Evolutionary conservation across 1,139 yeast genomes (phyloP), one percentile per base, ranked within the genome.

Genomic region (Nakaseomyces bracarensis): DNA sequence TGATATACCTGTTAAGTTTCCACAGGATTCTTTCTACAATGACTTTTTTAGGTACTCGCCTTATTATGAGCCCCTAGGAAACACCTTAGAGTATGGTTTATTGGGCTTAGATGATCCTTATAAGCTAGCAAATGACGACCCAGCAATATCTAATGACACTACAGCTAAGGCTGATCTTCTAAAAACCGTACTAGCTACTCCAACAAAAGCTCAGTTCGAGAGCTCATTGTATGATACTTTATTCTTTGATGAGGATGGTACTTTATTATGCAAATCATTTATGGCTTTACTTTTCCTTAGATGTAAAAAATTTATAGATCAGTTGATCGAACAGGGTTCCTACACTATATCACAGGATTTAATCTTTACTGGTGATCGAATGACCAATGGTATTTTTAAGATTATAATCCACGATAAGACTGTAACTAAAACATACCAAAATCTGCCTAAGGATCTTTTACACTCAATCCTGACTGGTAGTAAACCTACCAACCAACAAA

Each of bases 41-140:
- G 83, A 80, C 51, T 65, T 80, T 49, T 68, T 67, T 6, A 64
- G 62, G 38, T 63, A 79, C 36, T 77, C 83, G 19, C 74, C 76
- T 0, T 43, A 31, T n/a, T 33, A 33, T 16, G 7, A 33, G 14
- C 16, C 25, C 6, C 1, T 21, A 6, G 36, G 26, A 5, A 21
- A 33, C 18, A 33, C 26, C 10, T 20, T 13, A 4, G 3, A 20
- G 10, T 33, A 13, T 20, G 36, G 36, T n/a, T 8, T 21, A 20
- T 33, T 33, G n/a, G 18, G 16, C 9, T 11, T 20, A 8, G 3
- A 4, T 6, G 22, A 18, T 16, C 20, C 16, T 6, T 9, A 30
- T 18, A n/a, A 16, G 7, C 11, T 30, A 10, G 5, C 5, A 9
- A 7, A 4, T 6, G 18, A 18, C 13, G 11, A 3, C 10, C 7